phyloP scores from a whole-genome alignment of 164 flowering plant genomes.

The Stephania cephalantha region DNA sequence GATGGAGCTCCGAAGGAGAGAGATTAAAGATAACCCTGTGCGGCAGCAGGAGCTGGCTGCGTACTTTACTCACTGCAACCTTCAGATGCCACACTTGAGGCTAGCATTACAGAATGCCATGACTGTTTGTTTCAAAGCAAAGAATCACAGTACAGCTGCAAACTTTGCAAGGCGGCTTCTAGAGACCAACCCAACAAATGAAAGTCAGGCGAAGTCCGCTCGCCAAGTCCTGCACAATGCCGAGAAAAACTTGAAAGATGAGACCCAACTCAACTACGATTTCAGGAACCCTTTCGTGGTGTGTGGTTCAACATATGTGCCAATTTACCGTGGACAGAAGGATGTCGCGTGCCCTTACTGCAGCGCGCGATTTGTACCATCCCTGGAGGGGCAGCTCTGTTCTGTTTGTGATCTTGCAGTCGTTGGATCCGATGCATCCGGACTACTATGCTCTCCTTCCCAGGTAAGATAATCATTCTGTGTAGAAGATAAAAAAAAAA shows the following conservation, averaged over 20 bases:
- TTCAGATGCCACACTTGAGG: conserved; percentile 38
- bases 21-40: conserved; percentile 26
- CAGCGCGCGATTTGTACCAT: conserved; percentile 34
- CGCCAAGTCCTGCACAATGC: conserved; percentile 35
- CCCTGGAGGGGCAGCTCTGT: conserved; percentile 38
- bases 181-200: conserved; percentile 38
- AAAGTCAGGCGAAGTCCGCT: conserved; percentile 33
- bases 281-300: conserved; percentile 51
- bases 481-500: not conserved
- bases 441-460: conserved; percentile 41
- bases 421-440: conserved; percentile 46
- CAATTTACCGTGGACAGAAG: conserved; percentile 47
- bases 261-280: conserved; percentile 36
- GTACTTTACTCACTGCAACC: conserved; percentile 48
- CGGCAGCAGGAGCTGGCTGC: conserved; percentile 53
- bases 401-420: conserved; percentile 41
- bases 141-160: conserved; percentile 34
- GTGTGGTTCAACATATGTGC: conserved; percentile 46
- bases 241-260: conserved; percentile 41
- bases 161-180: conserved; percentile 37
- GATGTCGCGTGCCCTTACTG: conserved; percentile 43
- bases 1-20: conserved; percentile 41
- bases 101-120: conserved; percentile 41
- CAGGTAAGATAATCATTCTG: conserved; percentile 31
- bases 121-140: conserved; percentile 37